Evolutionary conservation across 2,329 filamentous ascomycete species (phyloP).

Genomic region (Xylariaceae sp.): DNA sequence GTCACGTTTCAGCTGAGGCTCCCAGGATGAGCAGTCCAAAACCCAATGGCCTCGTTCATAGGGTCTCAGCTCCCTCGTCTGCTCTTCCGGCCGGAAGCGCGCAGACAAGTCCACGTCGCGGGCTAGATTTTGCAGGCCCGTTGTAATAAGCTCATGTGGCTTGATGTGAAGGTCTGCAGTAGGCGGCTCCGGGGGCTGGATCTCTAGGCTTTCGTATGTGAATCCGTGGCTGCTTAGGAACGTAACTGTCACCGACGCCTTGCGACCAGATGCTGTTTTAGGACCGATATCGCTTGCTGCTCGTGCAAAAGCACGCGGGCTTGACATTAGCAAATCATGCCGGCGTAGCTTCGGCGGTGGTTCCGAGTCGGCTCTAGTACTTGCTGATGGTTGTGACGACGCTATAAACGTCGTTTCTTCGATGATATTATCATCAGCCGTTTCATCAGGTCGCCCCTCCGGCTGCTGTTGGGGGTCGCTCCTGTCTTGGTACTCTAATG

Average conservation of each 20-base stretch:
- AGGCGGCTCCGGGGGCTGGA: slow-evolving; percentile 61
- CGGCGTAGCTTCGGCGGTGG: slow-evolving; percentile 41
- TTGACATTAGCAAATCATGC: slow-evolving; percentile 19
- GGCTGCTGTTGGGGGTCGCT: slow-evolving; percentile 1
- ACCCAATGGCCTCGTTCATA: slow-evolving; percentile 83
- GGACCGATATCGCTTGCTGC: slow-evolving; percentile 45
- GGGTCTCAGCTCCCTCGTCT: slow-evolving; percentile 55
- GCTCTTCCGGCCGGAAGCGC: slow-evolving; percentile 58
- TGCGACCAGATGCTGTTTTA: slow-evolving; percentile 26
- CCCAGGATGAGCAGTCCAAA: slow-evolving; percentile 65
- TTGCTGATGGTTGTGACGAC: slow-evolving; percentile 25
- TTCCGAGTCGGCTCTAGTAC: slow-evolving; percentile 42
- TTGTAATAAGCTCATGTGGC: slow-evolving; percentile 60
- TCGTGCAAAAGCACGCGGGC: slow-evolving; percentile 36
- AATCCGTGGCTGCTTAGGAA: slow-evolving; percentile 37
- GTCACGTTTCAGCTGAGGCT: slow-evolving; percentile 50
- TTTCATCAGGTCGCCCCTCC: slow-evolving; percentile 3
- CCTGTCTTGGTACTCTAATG: not conserved
- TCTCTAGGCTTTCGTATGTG: slow-evolving; percentile 49
- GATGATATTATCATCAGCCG: slow-evolving; percentile 30
- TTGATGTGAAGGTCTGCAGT: slow-evolving; percentile 52
- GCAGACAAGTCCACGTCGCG: slow-evolving; percentile 56
- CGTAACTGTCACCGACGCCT: slow-evolving; percentile 26
- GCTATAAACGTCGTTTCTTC: slow-evolving; percentile 36
- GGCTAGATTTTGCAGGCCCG: slow-evolving; percentile 58